Percentiles rank a stretch among this genome's conserved stretches.
Conservation (phyloP, 2,329 filamentous ascomycete species). For the Paecilomyces fulvus region DNA sequence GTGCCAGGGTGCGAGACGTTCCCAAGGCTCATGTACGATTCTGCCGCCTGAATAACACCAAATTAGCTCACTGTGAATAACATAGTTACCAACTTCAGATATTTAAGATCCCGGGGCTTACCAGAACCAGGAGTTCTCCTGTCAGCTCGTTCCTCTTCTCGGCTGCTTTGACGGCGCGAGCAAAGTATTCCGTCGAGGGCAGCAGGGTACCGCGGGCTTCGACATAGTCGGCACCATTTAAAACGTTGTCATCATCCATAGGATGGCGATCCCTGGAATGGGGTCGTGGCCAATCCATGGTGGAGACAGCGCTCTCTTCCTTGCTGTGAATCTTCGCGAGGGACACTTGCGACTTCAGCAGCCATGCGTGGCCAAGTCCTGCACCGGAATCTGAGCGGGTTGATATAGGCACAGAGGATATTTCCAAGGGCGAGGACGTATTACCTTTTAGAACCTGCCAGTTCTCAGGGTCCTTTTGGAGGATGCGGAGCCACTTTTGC, state of each 20-base stretch:
- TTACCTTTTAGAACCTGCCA: slow-evolving; percentile 36
- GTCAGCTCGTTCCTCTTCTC: slow-evolving; percentile 27
- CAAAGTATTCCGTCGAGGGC: not conserved
- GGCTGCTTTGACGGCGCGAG: slow-evolving; percentile 17
- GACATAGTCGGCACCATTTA: slow-evolving; percentile 46
- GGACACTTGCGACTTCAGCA: slow-evolving; percentile 42
- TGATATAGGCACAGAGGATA: slow-evolving; percentile 1
- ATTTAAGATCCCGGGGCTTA: slow-evolving; percentile 18
- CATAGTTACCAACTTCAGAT: not conserved
- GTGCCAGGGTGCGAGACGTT: slow-evolving; percentile 40
- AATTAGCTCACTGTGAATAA: not conserved
- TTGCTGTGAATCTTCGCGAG: slow-evolving; percentile 41
- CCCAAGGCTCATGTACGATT: slow-evolving; percentile 46
- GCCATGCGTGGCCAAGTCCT: slow-evolving; percentile 46
- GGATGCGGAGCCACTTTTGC: slow-evolving; percentile 38
- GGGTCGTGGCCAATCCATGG: slow-evolving; percentile 26
- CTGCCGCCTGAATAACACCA: slow-evolving; percentile 34
- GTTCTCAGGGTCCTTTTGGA: slow-evolving; percentile 38
- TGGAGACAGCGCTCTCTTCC: slow-evolving; percentile 15
- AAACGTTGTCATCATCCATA: slow-evolving; percentile 41
- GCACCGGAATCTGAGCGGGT: slow-evolving; percentile 2
- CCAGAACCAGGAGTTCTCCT: slow-evolving; percentile 38
- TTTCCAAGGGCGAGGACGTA: slow-evolving; percentile 3
- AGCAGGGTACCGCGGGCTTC: slow-evolving; percentile 9
- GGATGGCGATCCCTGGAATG: slow-evolving; percentile 36